Conservation (phyloP, 352 stramenopile genomes). For the Globisporangium barbulae region DNA sequence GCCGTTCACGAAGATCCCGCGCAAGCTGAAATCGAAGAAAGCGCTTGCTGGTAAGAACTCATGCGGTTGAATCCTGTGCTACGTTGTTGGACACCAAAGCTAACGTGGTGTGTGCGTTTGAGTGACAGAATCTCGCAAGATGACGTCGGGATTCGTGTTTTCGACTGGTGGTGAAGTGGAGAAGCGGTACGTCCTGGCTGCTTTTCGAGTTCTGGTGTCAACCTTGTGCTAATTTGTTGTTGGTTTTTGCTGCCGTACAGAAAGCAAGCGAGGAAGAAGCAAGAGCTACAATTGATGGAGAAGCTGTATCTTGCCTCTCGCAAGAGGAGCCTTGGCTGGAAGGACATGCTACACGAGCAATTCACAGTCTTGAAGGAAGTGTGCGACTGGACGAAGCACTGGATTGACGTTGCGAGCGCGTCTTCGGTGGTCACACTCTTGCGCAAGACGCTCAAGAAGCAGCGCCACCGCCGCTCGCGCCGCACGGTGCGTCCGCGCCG, state of each 20-base stretch:
- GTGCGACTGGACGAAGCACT: conserved; percentile 25
- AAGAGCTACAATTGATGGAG: conserved; percentile 45
- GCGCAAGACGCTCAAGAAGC: conserved; percentile 14
- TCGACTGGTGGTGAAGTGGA: conserved; percentile 14
- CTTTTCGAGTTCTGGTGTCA: not conserved
- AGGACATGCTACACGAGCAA: conserved; percentile 32
- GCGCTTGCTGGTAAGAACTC: conserved; percentile 4
- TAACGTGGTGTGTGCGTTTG: not conserved
- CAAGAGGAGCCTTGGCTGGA: conserved; percentile 34
- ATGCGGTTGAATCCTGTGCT: not conserved
- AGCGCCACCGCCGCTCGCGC: conserved; percentile 14
- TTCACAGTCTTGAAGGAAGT: conserved; percentile 39
- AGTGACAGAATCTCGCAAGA: conserved; percentile 14
- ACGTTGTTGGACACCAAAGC: not conserved
- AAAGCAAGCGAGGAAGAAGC: conserved; percentile 27
- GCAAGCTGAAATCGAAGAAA: conserved; percentile 16
- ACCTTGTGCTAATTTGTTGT: not conserved
- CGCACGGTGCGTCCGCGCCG: conserved; percentile 6
- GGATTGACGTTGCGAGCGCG: conserved; percentile 25
- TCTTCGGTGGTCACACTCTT: conserved; percentile 11
- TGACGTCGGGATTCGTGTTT: conserved; percentile 22
- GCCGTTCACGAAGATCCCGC: conserved; percentile 51
- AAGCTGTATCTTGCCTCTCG: conserved; percentile 41
- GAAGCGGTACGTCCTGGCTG: conserved; percentile 7
- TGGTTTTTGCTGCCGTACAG: not conserved